A percentile compares a stretch with the other conserved stretches of the same genome.
Evolutionary conservation across 2,329 filamentous ascomycete species (phyloP).

Genomic region (Aspergillus fumigatiaffinis): DNA sequence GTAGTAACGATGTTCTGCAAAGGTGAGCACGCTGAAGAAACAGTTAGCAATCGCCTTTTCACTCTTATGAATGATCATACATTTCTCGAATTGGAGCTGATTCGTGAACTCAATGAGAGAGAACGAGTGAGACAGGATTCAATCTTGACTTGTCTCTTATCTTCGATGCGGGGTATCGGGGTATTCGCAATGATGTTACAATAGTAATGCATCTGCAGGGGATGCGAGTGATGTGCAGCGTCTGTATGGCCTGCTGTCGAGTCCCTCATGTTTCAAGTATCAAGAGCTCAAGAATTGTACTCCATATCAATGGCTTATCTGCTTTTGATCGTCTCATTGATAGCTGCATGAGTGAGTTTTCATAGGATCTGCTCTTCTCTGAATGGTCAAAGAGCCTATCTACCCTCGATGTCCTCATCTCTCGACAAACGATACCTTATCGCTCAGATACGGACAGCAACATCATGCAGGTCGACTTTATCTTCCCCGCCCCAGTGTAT

Average conservation of each 20-base stretch:
- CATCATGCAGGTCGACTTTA: background rate
- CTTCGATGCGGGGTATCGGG: background rate
- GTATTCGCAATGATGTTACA: background rate
- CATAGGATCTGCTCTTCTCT: background rate
- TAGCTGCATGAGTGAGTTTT: background rate
- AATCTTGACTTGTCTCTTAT: background rate
- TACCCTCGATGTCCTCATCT: background rate
- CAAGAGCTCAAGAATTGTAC: background rate
- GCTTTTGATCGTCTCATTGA: background rate
- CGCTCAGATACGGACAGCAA: background rate
- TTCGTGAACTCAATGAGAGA: slow-evolving; percentile 2
- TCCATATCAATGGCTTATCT: background rate
- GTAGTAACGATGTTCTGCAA: background rate
- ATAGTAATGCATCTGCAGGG: background rate
- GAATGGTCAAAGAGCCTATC: background rate
- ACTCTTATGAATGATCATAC: background rate
- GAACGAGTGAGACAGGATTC: slow-evolving; percentile 6
- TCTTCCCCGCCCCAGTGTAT: background rate
- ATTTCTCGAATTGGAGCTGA: background rate
- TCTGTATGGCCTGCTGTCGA: background rate
- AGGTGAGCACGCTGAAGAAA: background rate
- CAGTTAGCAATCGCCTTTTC: background rate
- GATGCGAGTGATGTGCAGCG: background rate
- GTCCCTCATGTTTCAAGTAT: background rate
- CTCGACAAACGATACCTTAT: background rate